These are phyloP conservation scores for Capronia epimyces DNA, from an alignment of 2,329 filamentous ascomycete genomes.

Conservation along the genomic window DNA sequence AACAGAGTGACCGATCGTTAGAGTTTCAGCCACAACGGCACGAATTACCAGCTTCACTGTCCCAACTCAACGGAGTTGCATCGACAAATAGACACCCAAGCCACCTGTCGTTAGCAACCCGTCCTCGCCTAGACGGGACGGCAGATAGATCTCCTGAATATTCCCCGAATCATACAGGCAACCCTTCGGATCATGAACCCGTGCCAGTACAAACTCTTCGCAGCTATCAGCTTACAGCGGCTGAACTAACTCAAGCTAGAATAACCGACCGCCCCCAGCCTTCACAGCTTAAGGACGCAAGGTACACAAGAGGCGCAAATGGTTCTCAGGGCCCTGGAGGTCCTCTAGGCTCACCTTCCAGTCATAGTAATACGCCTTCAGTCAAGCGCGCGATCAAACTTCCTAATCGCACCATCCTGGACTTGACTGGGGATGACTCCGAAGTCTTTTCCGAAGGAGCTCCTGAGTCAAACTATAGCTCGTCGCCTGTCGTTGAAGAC, in stretches of 20 bases:
- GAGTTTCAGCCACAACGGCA: background rate
- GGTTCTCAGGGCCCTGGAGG: conserved; percentile 6
- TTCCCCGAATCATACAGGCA: background rate
- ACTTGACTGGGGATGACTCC: conserved; percentile 24
- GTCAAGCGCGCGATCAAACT: conserved; percentile 21
- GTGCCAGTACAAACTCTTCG: background rate
- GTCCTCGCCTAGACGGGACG: background rate
- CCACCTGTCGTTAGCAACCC: background rate
- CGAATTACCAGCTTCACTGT: background rate
- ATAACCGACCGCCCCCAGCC: background rate
- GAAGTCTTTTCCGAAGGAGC: conserved; percentile 17
- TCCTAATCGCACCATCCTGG: conserved; percentile 25
- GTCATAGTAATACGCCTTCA: conserved; percentile 17
- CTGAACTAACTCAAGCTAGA: conserved; percentile 11
- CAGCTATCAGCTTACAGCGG: conserved; percentile 16
- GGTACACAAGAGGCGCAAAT: background rate
- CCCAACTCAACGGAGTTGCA: background rate
- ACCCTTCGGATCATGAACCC: background rate
- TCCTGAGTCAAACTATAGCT: conserved; percentile 13
- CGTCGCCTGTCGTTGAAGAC: conserved; percentile 20
- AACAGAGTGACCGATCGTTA: conserved; percentile 3
- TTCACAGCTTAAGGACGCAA: background rate
- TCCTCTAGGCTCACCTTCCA: conserved; percentile 17
- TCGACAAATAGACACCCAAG: background rate
- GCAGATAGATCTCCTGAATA: background rate